Evolutionary conservation across 164 flowering plant genomes (phyloP), one percentile per base, ranked within the genome.

Genomic region (Nymphaea colorata): DNA sequence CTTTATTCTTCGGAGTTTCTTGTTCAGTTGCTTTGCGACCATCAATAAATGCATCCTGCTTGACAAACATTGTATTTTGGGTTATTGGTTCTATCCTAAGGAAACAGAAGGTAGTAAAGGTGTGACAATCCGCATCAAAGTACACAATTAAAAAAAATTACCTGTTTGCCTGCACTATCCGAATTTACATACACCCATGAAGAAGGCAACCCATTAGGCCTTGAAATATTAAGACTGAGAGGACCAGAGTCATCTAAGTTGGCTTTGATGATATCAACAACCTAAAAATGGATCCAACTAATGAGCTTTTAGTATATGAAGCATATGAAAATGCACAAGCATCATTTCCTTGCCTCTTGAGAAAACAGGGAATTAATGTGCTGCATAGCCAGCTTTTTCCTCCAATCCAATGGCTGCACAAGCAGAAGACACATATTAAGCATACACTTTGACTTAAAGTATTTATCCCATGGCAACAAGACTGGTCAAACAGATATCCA

Each of bases 171-270:
- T 66, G 78, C 47, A 69, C 71, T 74, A 62, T 82, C 84, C 68
- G 73, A 71, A n/a, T 84, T 89, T 68, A 51, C 77, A 76, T 82
- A 67, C 74, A 80, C 84, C 97, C 95, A 91, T 42, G 96, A 91
- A 44, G 88, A 85, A 69, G 97, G 82, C 71, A 85, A 72, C 66
- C 82, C 77, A 42, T 69, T 80, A 70, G 79, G 85, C 64, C 85
- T 72, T 17, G 85, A 72, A 74, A 76, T 70, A 82, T 89, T 95
- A 81, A 94, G 84, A 77, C 90, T 89, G 68, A 85, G 77, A 53
- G 93, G 91, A 44, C 86, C 94, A 75, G 84, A 68, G 71, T 89
- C 90, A 71, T 79, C 75, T 63, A 85, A 79, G 75, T 75, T 86
- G 44, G 88, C 77, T 10, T 73, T 77, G 68, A 79, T 79, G 68